Evolutionary conservation across 768 basidiomycete species (phyloP), one percentile per base, ranked within the genome.

Genomic region (Agaricus blazei): DNA sequence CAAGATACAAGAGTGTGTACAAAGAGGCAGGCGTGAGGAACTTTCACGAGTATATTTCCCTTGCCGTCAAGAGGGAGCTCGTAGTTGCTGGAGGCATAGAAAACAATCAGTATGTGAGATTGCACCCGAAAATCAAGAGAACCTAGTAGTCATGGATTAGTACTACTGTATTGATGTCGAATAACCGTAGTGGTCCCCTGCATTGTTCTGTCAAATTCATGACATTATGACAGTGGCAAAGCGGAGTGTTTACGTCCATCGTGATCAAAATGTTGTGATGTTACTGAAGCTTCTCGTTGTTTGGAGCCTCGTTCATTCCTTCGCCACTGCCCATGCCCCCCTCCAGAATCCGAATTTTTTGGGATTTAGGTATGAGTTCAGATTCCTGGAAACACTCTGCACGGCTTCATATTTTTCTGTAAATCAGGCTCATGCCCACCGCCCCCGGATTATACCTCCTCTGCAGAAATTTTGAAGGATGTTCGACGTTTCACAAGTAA

Each of bases 351-450:
- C 51, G 27, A 15, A 40, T 61, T 14, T 53, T 61, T 6, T 61
- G 60, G 60, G 60, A 61, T 28, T 48, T 58, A 8, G 58, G 60
- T 54, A 40, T 28, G 57, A 40, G 19, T 23, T 44, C 40, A 14
- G 11, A 9, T 34, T n/a, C 36, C 14, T 42, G n/a, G 12, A 11
- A 34, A 37, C 9, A 4, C 28, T 24, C 28, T 37, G 27, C 42
- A 14, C 23, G 7, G 26, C 27, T 27, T n/a, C 28, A 11, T 8
- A 28, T 14, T 26, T n/a, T 43, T 19, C 19, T 19, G 19, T 19
- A 19, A 12, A 12, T 19, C 43, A 59, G 43, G 29, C n/a, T 15
- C 49, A 7, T 55, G 53, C 31, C 52, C 52, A 38, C 14, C 28
- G 29, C 19, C 49, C 26, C 28, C 34, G 19, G 28, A 49, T 26